Percentiles rank a stretch among this genome's conserved stretches.
Evolutionary conservation across 345 rosid species (phyloP).

Genomic region (Dovyalis caffra): DNA sequence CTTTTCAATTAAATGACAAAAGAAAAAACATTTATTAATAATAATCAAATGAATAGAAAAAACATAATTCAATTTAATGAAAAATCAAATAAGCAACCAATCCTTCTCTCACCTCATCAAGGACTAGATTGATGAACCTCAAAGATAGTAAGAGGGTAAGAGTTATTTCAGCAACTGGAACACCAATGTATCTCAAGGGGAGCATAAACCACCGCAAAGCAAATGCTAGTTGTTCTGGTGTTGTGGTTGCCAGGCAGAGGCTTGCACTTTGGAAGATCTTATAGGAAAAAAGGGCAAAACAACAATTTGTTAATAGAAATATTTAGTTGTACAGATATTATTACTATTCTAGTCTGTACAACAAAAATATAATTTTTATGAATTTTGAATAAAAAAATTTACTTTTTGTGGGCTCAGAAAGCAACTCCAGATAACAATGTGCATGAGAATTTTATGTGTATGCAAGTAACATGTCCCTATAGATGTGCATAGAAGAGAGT

Average conservation of each 20-base stretch:
- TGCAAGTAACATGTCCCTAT: neutral
- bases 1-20: neutral
- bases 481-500: neutral
- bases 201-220: slow-evolving; percentile 84
- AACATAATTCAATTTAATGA: neutral
- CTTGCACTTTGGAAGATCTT: slow-evolving; percentile 94
- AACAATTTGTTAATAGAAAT: slow-evolving; percentile 8
- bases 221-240: slow-evolving; percentile 89
- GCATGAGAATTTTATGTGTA: no score
- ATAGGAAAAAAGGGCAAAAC: slow-evolving; percentile 21
- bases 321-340: neutral
- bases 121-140: slow-evolving; percentile 84
- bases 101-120: slow-evolving; percentile 91
- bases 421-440: neutral
- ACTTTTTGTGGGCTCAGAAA: neutral
- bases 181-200: slow-evolving; percentile 68
- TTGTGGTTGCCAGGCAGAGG: slow-evolving; percentile 86
- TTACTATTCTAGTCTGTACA: neutral
- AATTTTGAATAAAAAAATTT: neutral
- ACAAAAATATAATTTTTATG: neutral
- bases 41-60: neutral
- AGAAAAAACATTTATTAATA: neutral
- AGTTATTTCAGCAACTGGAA: slow-evolving; percentile 81
- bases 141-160: slow-evolving; percentile 86
- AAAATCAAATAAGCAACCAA: neutral